Base-by-base conservation (phyloP, 306 rosid species). In the Cicer pinnatifidum region DNA sequence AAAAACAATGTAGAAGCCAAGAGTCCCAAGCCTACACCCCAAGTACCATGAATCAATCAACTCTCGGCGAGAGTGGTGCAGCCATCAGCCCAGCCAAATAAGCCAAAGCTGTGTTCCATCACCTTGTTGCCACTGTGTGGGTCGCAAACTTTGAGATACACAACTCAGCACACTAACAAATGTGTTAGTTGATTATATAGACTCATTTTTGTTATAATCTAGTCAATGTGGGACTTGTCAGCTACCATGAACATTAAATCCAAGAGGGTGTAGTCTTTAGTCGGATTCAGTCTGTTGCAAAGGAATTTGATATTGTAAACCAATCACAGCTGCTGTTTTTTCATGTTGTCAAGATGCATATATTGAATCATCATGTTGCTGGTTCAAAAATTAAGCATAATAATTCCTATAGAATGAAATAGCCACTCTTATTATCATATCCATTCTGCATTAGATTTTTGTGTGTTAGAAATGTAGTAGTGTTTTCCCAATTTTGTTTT, bases 21-120 rank as follows among this genome's bases (percentile, higher is more conserved):
- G 23, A 20, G 23, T 1, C 19, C 23, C 23, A 20, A 20, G 23
- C 23, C 23, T 20, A 57, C 19, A 17, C 19, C 19, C 19, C 19
- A 17, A 17, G 19, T 17, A 17, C 1, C 19, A 17, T 17, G 19
- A 17, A 17, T 17, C 19, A 17, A 0, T 17, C 19, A 17, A 17
- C 19, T 17, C 19, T 17, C 19, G 19, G 19, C 19, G 1, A 17
- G 19, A 1, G 1, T 23, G 15, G 9, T 57, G 16, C 40, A 20
- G 0, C 35, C 35, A 23, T 15, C 39, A 23, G 1, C 40, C 38
- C 63, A 10, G 10, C 40, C 40, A 5, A 40, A 57, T 15, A 57
- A 57, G 39, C 40, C 64, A 57, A 23, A 57, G 39, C 20, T 6
- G 57, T 51, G 57, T 51, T 51, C 57, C 57, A 51, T 6, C 57